These are phyloP conservation scores for Carex myosuroides DNA, from an alignment of 176 grass and related monocot species.

Conservation along the genomic window DNA sequence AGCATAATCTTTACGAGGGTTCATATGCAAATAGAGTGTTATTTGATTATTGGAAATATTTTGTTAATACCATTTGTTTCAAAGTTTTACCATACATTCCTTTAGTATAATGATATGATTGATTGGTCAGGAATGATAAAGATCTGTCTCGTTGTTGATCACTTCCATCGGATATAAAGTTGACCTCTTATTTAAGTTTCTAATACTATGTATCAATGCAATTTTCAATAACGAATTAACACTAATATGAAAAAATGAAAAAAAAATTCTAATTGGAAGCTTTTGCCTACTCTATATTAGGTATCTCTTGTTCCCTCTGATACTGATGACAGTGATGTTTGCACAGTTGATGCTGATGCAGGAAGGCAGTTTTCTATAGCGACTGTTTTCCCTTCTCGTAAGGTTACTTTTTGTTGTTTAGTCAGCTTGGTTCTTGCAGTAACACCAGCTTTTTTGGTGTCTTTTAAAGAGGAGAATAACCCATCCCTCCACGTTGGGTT, in stretches of 20 bases:
- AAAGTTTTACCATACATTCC: not conserved
- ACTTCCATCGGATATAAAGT: not conserved
- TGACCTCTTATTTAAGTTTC: not conserved
- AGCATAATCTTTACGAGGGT: not conserved
- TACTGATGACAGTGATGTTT: conserved; percentile 31
- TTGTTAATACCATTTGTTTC: not conserved
- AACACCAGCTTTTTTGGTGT: not conserved
- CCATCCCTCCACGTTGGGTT: not conserved
- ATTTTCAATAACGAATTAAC: not conserved
- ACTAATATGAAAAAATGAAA: conserved; percentile 6
- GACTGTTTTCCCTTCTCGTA: conserved; percentile 48
- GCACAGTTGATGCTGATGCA: conserved; percentile 30
- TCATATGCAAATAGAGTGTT: not conserved
- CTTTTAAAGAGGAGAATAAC: not conserved
- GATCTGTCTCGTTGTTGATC: not conserved
- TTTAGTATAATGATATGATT: not conserved
- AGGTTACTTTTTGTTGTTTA: conserved; percentile 32
- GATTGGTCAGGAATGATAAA: not conserved
- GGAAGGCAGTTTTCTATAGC: conserved; percentile 67
- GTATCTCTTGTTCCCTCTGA: conserved; percentile 46
- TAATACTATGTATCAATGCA: not conserved
- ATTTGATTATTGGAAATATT: not conserved
- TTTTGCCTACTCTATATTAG: conserved; percentile 30
- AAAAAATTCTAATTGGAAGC: conserved; percentile 12
- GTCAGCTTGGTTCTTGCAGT: not conserved